Conservation (phyloP, 2,329 filamentous ascomycete genomes). For the Botrytis medusae region DNA sequence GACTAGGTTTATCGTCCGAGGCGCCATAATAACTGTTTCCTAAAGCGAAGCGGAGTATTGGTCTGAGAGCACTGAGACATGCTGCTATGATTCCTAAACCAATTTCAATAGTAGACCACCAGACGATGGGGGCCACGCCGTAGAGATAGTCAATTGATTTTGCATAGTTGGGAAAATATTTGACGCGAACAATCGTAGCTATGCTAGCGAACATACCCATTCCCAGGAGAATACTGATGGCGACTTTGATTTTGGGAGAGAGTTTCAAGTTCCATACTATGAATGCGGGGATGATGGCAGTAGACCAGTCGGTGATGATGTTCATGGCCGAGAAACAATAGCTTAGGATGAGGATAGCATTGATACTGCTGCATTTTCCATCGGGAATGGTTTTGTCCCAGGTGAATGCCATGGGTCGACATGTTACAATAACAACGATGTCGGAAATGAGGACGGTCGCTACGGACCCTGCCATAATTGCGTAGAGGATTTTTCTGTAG, state of each 20-base stretch:
- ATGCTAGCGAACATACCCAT: constrained; percentile 18
- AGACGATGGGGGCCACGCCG: constrained; percentile 13
- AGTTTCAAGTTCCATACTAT: constrained; percentile 17
- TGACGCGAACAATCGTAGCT: constrained; percentile 14
- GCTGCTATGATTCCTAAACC: constrained; percentile 8
- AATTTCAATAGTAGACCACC: constrained; percentile 15
- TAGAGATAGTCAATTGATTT: constrained; percentile 11
- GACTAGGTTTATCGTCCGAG: neutral
- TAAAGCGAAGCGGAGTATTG: neutral
- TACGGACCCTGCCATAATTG: constrained; percentile 10
- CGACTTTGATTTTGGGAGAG: neutral
- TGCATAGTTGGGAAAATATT: constrained; percentile 14
- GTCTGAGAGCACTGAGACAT: neutral
- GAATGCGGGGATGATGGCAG: constrained; percentile 2
- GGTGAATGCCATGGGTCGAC: constrained; percentile 17
- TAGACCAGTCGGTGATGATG: constrained; percentile 15
- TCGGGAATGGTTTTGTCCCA: constrained; percentile 12
- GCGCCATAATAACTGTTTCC: neutral
- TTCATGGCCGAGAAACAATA: constrained; percentile 16
- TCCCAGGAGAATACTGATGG: neutral
- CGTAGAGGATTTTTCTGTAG: constrained; percentile 12
- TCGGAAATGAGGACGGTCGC: constrained; percentile 7
- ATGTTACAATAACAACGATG: constrained; percentile 9
- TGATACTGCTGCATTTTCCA: constrained; percentile 17
- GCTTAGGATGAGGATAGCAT: constrained; percentile 15